phyloP scores from a whole-genome alignment of 306 rosid species.

The Vigna nakashimae region DNA sequence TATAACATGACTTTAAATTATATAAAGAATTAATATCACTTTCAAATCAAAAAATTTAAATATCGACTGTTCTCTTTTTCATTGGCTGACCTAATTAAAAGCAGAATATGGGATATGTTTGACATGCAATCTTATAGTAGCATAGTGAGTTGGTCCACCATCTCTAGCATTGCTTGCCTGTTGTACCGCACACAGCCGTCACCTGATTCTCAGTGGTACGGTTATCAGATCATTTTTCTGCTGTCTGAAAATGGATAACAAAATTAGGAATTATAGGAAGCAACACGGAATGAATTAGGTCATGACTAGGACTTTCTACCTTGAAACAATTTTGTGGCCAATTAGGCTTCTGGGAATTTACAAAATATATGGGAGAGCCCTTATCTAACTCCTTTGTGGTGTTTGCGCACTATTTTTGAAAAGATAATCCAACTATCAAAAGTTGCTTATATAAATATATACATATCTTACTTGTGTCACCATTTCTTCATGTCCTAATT shows the following conservation, averaged over 20 bases:
- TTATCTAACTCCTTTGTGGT: constrained; percentile 19
- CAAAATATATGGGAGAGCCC: constrained; percentile 7
- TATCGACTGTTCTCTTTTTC: no score
- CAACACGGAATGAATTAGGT: constrained; percentile 43
- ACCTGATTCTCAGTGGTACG: constrained; percentile 38
- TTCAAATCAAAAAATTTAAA: no score
- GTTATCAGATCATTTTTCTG: constrained; percentile 26
- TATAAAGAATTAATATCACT: no score
- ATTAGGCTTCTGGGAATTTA: constrained; percentile 21
- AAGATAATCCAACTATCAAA: constrained; percentile 30
- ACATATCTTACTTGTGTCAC: not conserved
- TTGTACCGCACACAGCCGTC: constrained; percentile 46
- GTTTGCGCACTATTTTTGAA: constrained; percentile 33
- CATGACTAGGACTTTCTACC: constrained; percentile 37
- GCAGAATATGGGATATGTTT: constrained; percentile 20
- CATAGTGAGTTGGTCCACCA: constrained; percentile 19
- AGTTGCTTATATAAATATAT: constrained; percentile 1
- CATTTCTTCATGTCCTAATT: constrained; percentile 27
- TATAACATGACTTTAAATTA: no score
- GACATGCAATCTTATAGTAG: not conserved
- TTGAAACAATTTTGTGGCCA: constrained; percentile 9
- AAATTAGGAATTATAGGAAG: constrained; percentile 38
- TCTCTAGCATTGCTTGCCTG: constrained; percentile 33
- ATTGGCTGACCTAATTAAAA: constrained; percentile 32
- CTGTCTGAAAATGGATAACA: constrained; percentile 19